These are phyloP conservation scores for Penicillium roqueforti DNA, from an alignment of 495 filamentous ascomycete genomes.

Conservation along the genomic window DNA sequence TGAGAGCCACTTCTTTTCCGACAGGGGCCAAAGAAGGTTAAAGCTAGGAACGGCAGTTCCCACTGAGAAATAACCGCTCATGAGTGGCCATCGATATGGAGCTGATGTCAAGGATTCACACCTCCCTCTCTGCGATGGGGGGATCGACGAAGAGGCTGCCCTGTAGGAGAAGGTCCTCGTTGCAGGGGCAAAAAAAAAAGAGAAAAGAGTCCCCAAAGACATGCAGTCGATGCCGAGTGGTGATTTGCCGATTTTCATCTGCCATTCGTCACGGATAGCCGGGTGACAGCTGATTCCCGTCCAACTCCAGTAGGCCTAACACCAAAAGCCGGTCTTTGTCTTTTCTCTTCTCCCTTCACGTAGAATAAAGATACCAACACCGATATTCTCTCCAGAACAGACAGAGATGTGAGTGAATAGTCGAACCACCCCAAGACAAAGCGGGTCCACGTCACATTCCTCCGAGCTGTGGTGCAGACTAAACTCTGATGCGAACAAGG, in stretches of 20 bases:
- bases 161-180: not conserved
- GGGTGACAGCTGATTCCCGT: not conserved
- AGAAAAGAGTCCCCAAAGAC: not conserved
- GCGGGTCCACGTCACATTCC: conserved; percentile 9
- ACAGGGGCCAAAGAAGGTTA: not conserved
- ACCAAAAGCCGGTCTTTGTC: not conserved
- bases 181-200: not conserved
- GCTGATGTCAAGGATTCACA: not conserved
- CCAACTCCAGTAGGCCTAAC: not conserved
- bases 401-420: not conserved
- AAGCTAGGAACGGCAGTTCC: not conserved
- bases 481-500: not conserved
- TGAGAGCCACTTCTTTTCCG: not conserved
- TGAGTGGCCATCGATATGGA: conserved; percentile 4
- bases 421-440: not conserved
- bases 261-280: not conserved
- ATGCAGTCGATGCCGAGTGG: not conserved
- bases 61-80: not conserved
- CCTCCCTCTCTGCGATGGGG: not conserved
- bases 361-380: not conserved
- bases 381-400: not conserved
- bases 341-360: not conserved
- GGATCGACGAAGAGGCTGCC: not conserved
- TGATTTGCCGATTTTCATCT: not conserved
- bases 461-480: not conserved